Conservation (phyloP, 2,329 filamentous ascomycete species). For the Cyclaneusma minus region DNA sequence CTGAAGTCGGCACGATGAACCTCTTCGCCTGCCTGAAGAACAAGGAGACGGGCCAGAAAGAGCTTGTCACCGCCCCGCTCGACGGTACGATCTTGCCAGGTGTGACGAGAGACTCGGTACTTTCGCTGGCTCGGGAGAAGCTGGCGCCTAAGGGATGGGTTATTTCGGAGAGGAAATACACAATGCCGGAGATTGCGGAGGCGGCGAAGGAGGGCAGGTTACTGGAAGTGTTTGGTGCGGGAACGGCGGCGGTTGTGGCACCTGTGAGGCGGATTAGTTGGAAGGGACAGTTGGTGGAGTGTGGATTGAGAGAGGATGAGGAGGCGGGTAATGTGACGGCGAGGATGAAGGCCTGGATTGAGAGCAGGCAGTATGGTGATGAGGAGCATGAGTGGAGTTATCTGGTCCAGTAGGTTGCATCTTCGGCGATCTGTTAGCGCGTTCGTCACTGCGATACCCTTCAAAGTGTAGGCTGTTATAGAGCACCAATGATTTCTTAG, state of each 20-base stretch:
- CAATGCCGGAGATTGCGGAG: slow-evolving; percentile 72
- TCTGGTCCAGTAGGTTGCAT: slow-evolving; percentile 9
- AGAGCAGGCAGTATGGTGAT: slow-evolving; percentile 87
- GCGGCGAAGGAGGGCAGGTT: slow-evolving; percentile 73
- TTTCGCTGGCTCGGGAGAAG: slow-evolving; percentile 72
- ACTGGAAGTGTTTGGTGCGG: slow-evolving; percentile 84
- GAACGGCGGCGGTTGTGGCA: slow-evolving; percentile 87
- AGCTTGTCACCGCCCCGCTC: slow-evolving; percentile 85
- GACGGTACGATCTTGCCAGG: slow-evolving; percentile 95
- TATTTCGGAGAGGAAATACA: slow-evolving; percentile 77
- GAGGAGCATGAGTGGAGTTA: slow-evolving; percentile 87
- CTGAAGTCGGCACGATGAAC: slow-evolving; percentile 98
- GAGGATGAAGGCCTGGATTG: slow-evolving; percentile 93
- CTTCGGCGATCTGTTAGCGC: background rate
- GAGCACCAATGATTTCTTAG: too few species aligned
- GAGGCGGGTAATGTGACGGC: slow-evolving; percentile 79
- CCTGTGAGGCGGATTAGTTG: slow-evolving; percentile 83
- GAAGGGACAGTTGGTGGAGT: slow-evolving; percentile 67
- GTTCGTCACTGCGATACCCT: too few species aligned
- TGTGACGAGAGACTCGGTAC: slow-evolving; percentile 81
- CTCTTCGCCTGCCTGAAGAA: slow-evolving; percentile 79
- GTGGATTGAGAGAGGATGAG: slow-evolving; percentile 63
- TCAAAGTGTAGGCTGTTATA: too few species aligned
- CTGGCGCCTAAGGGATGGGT: slow-evolving; percentile 78
- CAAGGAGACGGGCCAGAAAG: slow-evolving; percentile 77